phyloP scores from a whole-genome alignment of 202 grass and related monocot species.

The Eragrostis tef region DNA sequence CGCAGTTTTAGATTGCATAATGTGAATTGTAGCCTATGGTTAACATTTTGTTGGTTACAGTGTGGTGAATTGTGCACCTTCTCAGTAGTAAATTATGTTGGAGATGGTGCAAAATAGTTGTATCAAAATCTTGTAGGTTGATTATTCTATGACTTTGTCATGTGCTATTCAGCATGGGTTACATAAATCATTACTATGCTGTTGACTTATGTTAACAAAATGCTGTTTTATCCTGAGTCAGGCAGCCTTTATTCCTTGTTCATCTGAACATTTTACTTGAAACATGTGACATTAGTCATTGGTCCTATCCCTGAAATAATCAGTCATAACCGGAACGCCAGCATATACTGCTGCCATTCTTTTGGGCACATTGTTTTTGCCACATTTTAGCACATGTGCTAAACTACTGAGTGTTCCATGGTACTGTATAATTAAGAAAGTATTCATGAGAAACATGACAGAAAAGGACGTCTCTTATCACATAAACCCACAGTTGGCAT shows the following conservation, averaged over 20 bases:
- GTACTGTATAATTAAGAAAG: too few relatives aligned
- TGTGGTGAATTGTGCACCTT: conserved; percentile 1
- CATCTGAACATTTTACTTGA: conserved; percentile 1
- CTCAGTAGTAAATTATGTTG: conserved; percentile 7
- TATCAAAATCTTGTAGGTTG: conserved; percentile 18
- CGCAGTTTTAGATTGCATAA: conserved; percentile 9
- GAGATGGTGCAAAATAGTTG: neutral
- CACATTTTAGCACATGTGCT: too few relatives aligned
- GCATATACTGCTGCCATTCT: neutral
- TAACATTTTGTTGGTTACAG: conserved; percentile 20
- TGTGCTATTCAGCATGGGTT: neutral
- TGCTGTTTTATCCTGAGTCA: conserved; percentile 1
- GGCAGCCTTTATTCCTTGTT: conserved; percentile 11
- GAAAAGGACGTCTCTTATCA: too few relatives aligned
- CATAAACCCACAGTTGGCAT: too few relatives aligned
- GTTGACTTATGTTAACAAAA: conserved; percentile 2
- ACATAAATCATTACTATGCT: neutral
- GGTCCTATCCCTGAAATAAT: neutral
- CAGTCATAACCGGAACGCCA: neutral
- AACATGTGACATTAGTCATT: conserved; percentile 5
- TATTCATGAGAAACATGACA: too few relatives aligned
- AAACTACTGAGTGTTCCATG: too few relatives aligned
- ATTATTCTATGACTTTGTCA: neutral
- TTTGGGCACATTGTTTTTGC: neutral
- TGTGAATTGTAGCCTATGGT: neutral